Base-by-base conservation (phyloP, 108 stramenopile genomes). In the Pseudonitzschia delicatissima region DNA sequence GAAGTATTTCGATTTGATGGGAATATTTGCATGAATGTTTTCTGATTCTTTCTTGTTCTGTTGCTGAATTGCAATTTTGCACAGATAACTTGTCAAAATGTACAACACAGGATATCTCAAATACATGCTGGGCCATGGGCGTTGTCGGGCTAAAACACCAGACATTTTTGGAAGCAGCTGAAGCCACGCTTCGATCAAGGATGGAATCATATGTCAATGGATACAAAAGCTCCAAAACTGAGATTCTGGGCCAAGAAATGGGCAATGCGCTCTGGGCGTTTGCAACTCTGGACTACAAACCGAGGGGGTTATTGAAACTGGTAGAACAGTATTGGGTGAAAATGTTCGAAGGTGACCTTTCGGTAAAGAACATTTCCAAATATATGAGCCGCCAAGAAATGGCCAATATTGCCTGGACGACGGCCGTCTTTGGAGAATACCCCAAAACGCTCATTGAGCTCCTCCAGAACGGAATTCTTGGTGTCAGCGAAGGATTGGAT, bases 241-340 rank as follows among this genome's bases (percentile, higher is more conserved):
- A 27, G 45, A 82, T 87, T 47, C 75, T 71, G 27, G 87, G 82
- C 0, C 92, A 94, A 73, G 92, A 94, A 60, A 70, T 89, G 18
- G 63, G 84, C 9, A 94, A 94, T 59, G 39, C 85, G 8, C 60
- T 91, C n/a, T 94, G 92, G 92, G 67, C 86, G 7, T 69, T 87
- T 52, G 89, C 87, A 53, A 90, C 83, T 45, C 64, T 93, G 5
- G 83, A 90, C 66, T 69, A 72, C 37, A 73, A 52, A 35, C 66
- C 77, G 35, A 58, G 50, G 35, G 68, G 58, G 18, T 63, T 88
- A 57, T 39, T 71, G 34, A 35, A 52, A 49, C 11, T 25, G 20
- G 23, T 71, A 25, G 32, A 59, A 64, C 27, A 35, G 65, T 57
- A 37, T 34, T 42, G 64, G 33, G n/a, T 39, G 39, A n/a, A 40